Base-by-base conservation (phyloP, 805 yeast species). In the Kregervanrija pseudodelftensis region DNA sequence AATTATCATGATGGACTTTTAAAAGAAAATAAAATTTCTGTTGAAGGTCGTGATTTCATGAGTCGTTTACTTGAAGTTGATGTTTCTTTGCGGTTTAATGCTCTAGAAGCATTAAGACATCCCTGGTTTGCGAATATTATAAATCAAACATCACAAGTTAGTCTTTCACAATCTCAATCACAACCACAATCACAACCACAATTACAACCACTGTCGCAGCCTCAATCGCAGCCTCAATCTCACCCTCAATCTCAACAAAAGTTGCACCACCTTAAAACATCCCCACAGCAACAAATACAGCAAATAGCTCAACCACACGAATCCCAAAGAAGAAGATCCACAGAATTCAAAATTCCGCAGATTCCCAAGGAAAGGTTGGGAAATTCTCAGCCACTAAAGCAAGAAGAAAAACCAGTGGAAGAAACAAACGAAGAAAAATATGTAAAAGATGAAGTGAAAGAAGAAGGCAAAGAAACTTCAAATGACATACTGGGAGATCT, bases 1-100 rank as follows among this genome's bases (percentile, higher is more conserved):
- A 78, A 83, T 28, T 91, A 82, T 58, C 91, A 87, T 61, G 86
- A 79, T 46, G 79, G 83, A 4, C 83, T 91, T 1, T 67, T 91
- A 40, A 76, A 75, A 50, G 60, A 58, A 36, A 79, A 77, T 47
- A 74, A 79, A 11, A 73, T 88, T 1, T 80, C 95, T 7, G 63
- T 69, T 11, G 79, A 74, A 15, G 96, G 93, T 0, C 66, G 82
- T 33, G 82, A 79, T 51, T 91, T 93, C 54, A 69, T 93, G 32
- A 75, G 74, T 43, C 63, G 79, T 15, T 67, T 95, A 46, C 69
- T 93, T 12, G 85, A 83, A 57, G 88, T 85, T 2, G 83, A 89
- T 58, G 95, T 95, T 1, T 65, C 72, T 33, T 61, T 73, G 35
- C 72, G 99, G 48, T 73, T 85, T 14, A 78, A 82, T 14, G 96